These are phyloP conservation scores for Solanum neorickii DNA, from an alignment of 257 asterid genomes.

Conservation along the genomic window DNA sequence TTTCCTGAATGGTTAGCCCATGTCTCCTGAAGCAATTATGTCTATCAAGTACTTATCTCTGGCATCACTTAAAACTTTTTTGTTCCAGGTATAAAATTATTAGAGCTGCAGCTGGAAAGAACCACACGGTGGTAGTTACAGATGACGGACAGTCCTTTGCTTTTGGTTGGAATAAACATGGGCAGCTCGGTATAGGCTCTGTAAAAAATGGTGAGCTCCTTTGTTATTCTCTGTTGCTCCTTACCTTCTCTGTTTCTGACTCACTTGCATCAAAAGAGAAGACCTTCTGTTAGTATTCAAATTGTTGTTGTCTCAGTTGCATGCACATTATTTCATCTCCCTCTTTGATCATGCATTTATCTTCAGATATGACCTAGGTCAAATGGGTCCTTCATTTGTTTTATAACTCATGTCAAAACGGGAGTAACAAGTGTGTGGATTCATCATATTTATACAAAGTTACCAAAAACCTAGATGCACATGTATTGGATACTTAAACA, in stretches of 20 bases:
- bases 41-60: not conserved
- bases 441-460: not conserved
- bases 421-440: not conserved
- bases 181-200: slow-evolving; percentile 88
- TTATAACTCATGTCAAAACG: not conserved
- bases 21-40: not conserved
- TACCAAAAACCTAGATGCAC: not conserved
- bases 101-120: slow-evolving; percentile 73
- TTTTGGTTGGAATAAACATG: slow-evolving; percentile 96
- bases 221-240: not conserved
- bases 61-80: not conserved
- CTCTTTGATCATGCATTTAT: not conserved
- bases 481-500: not conserved
- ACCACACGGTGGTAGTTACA: slow-evolving; percentile 80
- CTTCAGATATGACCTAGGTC: not conserved
- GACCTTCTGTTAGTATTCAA: not conserved
- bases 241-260: not conserved
- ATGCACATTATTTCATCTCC: not conserved
- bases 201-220: slow-evolving; percentile 53
- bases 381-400: not conserved
- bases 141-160: slow-evolving; percentile 67
- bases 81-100: slow-evolving; percentile 54
- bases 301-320: not conserved
- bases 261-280: not conserved
- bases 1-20: not conserved